Percentiles rank a stretch among this genome's conserved stretches.
Evolutionary conservation across 148 eudicot genomes (phyloP).

Genomic region (Silene latifolia): DNA sequence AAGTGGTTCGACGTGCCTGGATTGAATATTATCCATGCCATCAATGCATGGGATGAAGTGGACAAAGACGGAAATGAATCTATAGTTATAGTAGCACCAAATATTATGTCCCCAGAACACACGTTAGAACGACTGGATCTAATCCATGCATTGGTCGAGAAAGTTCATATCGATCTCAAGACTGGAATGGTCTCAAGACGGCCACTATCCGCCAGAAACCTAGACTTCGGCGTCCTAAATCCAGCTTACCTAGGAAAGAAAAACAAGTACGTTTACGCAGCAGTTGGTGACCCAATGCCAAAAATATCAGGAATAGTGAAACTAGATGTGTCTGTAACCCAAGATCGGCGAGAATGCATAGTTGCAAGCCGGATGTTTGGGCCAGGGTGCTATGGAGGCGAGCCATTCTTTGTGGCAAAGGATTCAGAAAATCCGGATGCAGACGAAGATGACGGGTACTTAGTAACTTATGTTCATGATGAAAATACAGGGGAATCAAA

Average conservation of each 20-base stretch:
- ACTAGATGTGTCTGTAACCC: slow-evolving; percentile 45
- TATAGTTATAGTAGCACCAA: slow-evolving; percentile 52
- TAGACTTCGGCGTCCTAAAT: slow-evolving; percentile 61
- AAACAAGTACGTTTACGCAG: slow-evolving; percentile 58
- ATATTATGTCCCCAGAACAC: slow-evolving; percentile 42
- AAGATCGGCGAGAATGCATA: slow-evolving; percentile 38
- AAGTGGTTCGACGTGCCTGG: slow-evolving; percentile 65
- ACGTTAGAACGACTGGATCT: slow-evolving; percentile 46
- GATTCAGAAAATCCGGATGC: slow-evolving; percentile 40
- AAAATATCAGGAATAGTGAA: slow-evolving; percentile 56
- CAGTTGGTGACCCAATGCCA: slow-evolving; percentile 46
- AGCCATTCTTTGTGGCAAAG: slow-evolving; percentile 62
- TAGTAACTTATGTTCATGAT: slow-evolving; percentile 49
- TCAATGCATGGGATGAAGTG: slow-evolving; percentile 67
- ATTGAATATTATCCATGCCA: slow-evolving; percentile 45
- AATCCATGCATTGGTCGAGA: slow-evolving; percentile 41
- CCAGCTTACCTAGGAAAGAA: slow-evolving; percentile 48
- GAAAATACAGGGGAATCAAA: slow-evolving; percentile 41
- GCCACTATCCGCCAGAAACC: slow-evolving; percentile 37
- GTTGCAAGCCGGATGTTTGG: slow-evolving; percentile 51
- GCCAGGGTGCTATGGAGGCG: slow-evolving; percentile 54
- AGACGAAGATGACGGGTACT: slow-evolving; percentile 66
- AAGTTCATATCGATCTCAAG: slow-evolving; percentile 41
- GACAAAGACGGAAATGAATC: slow-evolving; percentile 52
- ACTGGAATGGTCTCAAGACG: slow-evolving; percentile 38